These are phyloP conservation scores for Colletotrichum lupini DNA, from an alignment of 2,329 filamentous ascomycete species.

Conservation along the genomic window DNA sequence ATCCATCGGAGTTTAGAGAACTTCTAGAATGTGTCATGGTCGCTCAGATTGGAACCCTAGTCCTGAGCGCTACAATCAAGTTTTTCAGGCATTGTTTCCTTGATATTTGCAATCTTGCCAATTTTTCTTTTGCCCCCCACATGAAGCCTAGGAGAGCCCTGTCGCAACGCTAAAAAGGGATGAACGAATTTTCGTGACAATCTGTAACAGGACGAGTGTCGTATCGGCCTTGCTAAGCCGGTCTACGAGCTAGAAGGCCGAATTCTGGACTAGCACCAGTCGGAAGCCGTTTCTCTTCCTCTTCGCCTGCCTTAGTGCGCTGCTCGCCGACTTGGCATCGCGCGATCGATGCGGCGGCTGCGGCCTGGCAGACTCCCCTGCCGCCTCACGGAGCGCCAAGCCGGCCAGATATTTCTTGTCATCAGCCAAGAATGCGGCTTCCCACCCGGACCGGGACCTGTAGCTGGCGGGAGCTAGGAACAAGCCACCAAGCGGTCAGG, in stretches of 20 bases:
- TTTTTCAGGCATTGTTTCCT: background rate
- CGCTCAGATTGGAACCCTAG: background rate
- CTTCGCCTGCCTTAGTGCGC: background rate
- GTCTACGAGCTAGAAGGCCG: background rate
- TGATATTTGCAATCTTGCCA: background rate
- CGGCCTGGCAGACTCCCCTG: background rate
- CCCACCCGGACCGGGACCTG: background rate
- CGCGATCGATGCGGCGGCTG: background rate
- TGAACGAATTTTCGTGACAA: background rate
- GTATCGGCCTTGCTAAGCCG: background rate
- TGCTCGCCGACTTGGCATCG: background rate
- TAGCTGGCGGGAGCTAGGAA: background rate
- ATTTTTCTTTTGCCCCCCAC: background rate
- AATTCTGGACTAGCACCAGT: background rate
- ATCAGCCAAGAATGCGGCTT: slow-evolving; percentile 9
- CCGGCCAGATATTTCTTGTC: background rate
- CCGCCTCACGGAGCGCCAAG: background rate
- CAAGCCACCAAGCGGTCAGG: background rate
- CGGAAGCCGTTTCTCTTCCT: background rate
- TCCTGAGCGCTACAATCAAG: background rate
- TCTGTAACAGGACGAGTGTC: background rate
- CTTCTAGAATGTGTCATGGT: background rate
- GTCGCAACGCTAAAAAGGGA: background rate
- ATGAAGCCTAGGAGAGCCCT: background rate
- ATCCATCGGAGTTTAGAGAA: too few species aligned